Evolutionary conservation across 73 alveolate genomes (phyloP), one percentile per base, ranked within the genome.

Genomic region (Paramecium octaurelia): DNA sequence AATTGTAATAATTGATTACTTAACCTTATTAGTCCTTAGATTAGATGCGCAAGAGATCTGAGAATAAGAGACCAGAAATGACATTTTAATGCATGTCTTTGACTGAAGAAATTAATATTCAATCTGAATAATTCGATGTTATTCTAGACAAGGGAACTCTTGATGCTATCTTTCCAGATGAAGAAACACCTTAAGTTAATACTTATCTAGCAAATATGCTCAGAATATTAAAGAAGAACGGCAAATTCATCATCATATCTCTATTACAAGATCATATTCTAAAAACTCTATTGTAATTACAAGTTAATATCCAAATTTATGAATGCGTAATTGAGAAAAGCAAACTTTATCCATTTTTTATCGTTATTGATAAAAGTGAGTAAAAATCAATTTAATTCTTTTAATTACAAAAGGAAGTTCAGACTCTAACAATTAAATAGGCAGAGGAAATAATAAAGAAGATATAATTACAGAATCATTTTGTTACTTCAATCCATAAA

Each of bases 121-220:
- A 64, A 70, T 35, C 31, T 6, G 75, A 89, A 21, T 68, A 77
- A 70, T 89, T 89, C 50, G 94, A 89, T 44, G 24, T 89, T 5
- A 42, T 89, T 11, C 18, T 89, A 42, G 94, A 89, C 29, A 89
- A 89, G 46, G 94, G 94, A 70, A 77, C 88, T 27, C 68, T 89
- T 27, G 94, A 89, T 89, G 94, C 94, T 8, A 83, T 89, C 12
- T 89, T 70, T 73, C 94, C 94, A 42, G 94, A 89, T 70, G 92
- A 68, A 71, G 43, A 69, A 20, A 70, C 91, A 9, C 29, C 23
- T 29, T 20, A 89, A 34, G 88, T 89, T 14, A 69, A 70, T 89
- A 44, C 48, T 29, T 89, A 70, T 64, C 29, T 89, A 16, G 86
- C 76, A 21, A 89, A 83, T 44, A 89, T 89, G 76, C 21, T 44